These are phyloP conservation scores for Hypsizygus marmoreus DNA, from an alignment of 768 basidiomycete species.

Conservation along the genomic window DNA sequence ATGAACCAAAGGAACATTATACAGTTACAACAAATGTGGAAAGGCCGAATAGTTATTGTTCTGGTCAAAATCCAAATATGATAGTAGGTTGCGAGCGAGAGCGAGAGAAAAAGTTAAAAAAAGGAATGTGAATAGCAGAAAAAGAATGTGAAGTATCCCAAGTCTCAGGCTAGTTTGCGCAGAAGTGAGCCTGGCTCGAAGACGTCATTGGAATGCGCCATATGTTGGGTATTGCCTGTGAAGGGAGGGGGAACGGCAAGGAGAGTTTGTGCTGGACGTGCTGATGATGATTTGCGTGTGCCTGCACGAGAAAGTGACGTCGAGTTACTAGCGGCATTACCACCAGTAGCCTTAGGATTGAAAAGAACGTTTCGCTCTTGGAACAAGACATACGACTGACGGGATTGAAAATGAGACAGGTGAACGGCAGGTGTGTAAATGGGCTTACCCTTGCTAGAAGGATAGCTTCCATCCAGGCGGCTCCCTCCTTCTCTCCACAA, in stretches of 20 bases:
- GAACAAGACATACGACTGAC: constrained; percentile 78
- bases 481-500: constrained; percentile 72
- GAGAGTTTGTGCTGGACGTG: constrained; percentile 28
- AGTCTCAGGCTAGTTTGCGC: constrained; percentile 42
- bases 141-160: constrained; percentile 7
- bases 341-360: constrained; percentile 37
- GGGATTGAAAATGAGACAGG: constrained; percentile 15
- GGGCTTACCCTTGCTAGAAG: constrained; percentile 77
- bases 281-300: constrained; percentile 36
- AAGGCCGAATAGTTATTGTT: neutral
- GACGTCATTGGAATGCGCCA: constrained; percentile 37
- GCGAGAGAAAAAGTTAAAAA: neutral
- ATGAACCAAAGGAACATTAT: neutral
- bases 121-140: neutral
- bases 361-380: constrained; percentile 78
- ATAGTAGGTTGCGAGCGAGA: neutral
- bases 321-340: constrained; percentile 25
- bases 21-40: constrained; percentile 13
- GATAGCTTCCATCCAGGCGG: constrained; percentile 78
- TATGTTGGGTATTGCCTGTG: constrained; percentile 22
- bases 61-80: too few relatives aligned
- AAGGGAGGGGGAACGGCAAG: constrained; percentile 43
- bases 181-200: constrained; percentile 82
- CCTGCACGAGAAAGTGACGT: constrained; percentile 36
- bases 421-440: neutral